Conservation (phyloP, 345 rosid species). For the Gynandropsis gynandra region DNA sequence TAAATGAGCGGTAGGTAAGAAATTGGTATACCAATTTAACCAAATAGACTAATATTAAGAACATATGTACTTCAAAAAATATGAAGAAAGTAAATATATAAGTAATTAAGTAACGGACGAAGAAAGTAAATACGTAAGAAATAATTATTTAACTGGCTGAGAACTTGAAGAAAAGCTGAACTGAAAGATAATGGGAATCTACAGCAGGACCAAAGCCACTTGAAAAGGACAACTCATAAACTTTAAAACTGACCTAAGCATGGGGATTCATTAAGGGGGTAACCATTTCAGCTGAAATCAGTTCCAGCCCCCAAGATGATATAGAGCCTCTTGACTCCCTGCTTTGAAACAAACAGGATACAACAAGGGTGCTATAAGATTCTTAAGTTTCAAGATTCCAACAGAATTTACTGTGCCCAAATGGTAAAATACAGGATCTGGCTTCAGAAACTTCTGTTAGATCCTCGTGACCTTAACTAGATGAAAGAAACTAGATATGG, state of each 20-base stretch:
- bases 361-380: constrained; percentile 76
- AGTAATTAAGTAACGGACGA: constrained; percentile 10
- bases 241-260: constrained; percentile 85
- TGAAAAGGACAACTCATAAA: constrained; percentile 48
- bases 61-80: too few relatives aligned
- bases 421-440: constrained; percentile 39
- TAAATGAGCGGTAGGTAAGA: constrained; percentile 1
- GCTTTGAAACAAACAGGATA: constrained; percentile 87
- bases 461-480: constrained; percentile 35
- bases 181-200: constrained; percentile 34
- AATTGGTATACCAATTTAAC: neutral
- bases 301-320: constrained; percentile 93
- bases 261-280: constrained; percentile 65
- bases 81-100: constrained; percentile 11
- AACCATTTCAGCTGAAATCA: constrained; percentile 90
- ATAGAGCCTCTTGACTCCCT: constrained; percentile 89
- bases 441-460: constrained; percentile 43
- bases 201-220: constrained; percentile 52
- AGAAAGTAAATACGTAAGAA: constrained; percentile 20
- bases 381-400: constrained; percentile 35
- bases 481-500: constrained; percentile 22
- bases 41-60: constrained; percentile 11
- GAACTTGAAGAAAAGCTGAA: constrained; percentile 28
- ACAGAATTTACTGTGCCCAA: constrained; percentile 43
- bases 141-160: constrained; percentile 26